A percentile compares a stretch with the other conserved stretches of the same genome.
phyloP scores from a whole-genome alignment of 164 flowering plant species.

The Akebia trifoliata region DNA sequence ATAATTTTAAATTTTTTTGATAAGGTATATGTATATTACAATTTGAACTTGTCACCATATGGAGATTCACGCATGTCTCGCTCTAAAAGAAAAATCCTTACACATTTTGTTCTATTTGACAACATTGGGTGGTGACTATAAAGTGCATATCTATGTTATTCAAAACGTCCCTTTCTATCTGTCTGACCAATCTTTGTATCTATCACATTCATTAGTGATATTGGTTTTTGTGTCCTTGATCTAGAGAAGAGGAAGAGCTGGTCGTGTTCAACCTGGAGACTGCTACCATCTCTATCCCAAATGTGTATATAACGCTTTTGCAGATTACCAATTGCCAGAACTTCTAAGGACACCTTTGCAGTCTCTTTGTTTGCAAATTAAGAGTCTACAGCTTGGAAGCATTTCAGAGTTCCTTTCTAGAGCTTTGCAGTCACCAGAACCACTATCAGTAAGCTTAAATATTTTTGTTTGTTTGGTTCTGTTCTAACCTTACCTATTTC shows the following conservation, averaged over 20 bases:
- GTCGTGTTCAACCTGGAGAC: constrained; percentile 95
- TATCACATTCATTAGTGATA: neutral
- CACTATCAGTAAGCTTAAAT: constrained; percentile 47
- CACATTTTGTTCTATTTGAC: too few species aligned
- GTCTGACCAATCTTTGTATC: neutral
- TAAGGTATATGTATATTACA: too few species aligned
- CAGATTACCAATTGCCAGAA: constrained; percentile 91
- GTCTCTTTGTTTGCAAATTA: constrained; percentile 93
- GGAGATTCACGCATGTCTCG: too few species aligned
- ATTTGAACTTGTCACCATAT: too few species aligned
- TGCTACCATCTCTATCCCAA: constrained; percentile 94
- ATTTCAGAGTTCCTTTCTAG: constrained; percentile 85
- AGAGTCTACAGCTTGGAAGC: constrained; percentile 87
- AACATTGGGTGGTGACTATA: too few species aligned
- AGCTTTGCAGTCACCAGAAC: constrained; percentile 90
- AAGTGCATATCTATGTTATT: too few species aligned
- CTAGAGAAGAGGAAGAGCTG: constrained; percentile 98
- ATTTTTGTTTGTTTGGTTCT: neutral
- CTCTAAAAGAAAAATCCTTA: too few species aligned
- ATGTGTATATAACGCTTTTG: constrained; percentile 86
- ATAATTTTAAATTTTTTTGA: too few species aligned
- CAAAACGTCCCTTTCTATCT: too few species aligned
- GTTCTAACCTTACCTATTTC: neutral
- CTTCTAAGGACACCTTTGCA: constrained; percentile 94
- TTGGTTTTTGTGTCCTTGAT: constrained; percentile 14